A percentile compares a stretch with the other conserved stretches of the same genome.
These are phyloP conservation scores for Trypanosoma scelopori DNA, from an alignment of 208 protist genomes.

Conservation along the genomic window DNA sequence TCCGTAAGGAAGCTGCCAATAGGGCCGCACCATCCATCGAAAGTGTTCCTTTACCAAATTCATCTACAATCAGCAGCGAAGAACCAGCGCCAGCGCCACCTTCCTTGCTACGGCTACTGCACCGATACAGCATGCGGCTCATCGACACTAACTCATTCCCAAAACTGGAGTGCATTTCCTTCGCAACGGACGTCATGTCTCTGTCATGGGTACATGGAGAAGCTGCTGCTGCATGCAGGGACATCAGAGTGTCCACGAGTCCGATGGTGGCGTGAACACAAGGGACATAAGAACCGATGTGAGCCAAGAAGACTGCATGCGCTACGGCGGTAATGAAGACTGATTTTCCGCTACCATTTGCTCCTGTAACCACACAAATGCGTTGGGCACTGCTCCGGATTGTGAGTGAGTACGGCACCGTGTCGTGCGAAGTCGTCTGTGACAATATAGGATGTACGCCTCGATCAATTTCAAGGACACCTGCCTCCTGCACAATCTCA, in stretches of 20 bases:
- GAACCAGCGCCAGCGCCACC: constrained; percentile 22
- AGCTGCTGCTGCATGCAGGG: constrained; percentile 15
- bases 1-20: constrained; percentile 60
- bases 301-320: constrained; percentile 90
- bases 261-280: constrained; percentile 52
- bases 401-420: constrained; percentile 59
- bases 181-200: constrained; percentile 10
- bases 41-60: constrained; percentile 94
- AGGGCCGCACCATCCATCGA: constrained; percentile 83
- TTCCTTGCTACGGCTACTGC: constrained; percentile 17
- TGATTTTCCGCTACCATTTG: constrained; percentile 92
- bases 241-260: constrained; percentile 53
- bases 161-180: constrained; percentile 61
- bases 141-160: constrained; percentile 63
- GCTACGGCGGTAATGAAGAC: constrained; percentile 92
- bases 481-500: constrained; percentile 22
- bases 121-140: constrained; percentile 60
- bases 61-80: constrained; percentile 91
- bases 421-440: constrained; percentile 31
- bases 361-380: constrained; percentile 76
- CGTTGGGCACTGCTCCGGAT: constrained; percentile 35
- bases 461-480: constrained; percentile 52
- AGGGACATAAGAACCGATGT: constrained; percentile 94
- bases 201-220: constrained; percentile 7
- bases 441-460: constrained; percentile 78